Base-by-base conservation (phyloP, 768 basidiomycete genomes). In the Kondoa malvinella region DNA sequence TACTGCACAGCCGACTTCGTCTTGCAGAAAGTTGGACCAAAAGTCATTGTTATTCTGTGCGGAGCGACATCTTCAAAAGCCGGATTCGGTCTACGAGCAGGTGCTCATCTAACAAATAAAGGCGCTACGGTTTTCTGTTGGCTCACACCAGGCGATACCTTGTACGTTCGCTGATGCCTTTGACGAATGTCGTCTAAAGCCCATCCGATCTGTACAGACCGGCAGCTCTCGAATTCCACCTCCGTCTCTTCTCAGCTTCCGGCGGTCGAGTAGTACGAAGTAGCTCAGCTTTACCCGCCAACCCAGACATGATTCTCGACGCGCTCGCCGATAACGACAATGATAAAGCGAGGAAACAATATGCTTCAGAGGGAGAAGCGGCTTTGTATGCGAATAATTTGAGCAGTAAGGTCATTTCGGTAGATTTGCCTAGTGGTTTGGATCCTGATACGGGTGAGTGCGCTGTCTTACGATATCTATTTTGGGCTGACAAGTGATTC, bases 31-130 rank as follows among this genome's bases (percentile, higher is more conserved):
- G 63, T 64, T 4, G 31, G 33, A 27, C 66, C 34, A 4, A 27
- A 15, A 30, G 34, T 34, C 29, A 29, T 69, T 1, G 69, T 67
- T 58, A 67, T 69, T 4, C 60, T 69, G 2, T 62, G 58, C 29
- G 59, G 65, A 40, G 26, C 66, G 3, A 25, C 40, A 8, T 58
- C 67, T 34, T 56, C 32, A 67, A 69, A 57, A 61, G 69, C 40
- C 29, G 34, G 66, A 31, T 40, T 67, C 4, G 67, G 69, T 26
- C 34, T 67, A 17, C 64, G 69, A 60, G 69, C 69, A 4, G 69
- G 69, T n/a, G 69, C 69, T 50, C 60, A 67, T n/a, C 58, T 69
- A n/a, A 61, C 67, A 57, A 69, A 69, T 57, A 65, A 69, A 25
- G 69, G 69, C n/a, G 59, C 59, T 4, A 62, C 2, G 14, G 57